These are phyloP conservation scores for Puccinia polysora DNA, from an alignment of 1,284 basidiomycete species.

Conservation along the genomic window DNA sequence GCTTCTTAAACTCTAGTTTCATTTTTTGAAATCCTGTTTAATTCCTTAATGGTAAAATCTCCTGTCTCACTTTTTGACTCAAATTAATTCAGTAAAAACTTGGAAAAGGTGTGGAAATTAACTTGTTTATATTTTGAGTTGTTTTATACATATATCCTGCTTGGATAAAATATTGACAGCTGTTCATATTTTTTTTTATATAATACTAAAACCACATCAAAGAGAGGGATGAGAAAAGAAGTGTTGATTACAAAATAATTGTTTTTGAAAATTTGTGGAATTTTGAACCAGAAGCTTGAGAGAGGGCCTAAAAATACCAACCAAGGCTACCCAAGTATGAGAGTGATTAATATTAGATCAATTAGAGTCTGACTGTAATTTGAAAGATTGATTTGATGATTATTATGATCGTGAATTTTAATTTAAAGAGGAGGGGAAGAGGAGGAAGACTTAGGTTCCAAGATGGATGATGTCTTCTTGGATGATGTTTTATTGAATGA, in stretches of 20 bases:
- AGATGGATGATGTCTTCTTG: too few species aligned
- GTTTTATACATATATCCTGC: slow-evolving; percentile 20
- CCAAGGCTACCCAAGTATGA: not conserved
- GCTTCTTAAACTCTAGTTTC: slow-evolving; percentile 11
- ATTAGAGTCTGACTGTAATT: slow-evolving; percentile 12
- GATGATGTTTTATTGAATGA: too few species aligned
- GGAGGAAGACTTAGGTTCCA: too few species aligned
- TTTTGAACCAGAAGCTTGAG: not conserved
- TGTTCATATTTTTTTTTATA: slow-evolving; percentile 33
- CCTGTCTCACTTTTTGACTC: not conserved
- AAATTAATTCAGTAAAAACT: not conserved
- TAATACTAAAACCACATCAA: too few species aligned
- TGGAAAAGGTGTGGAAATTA: not conserved
- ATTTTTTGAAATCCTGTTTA: not conserved
- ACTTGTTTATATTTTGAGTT: not conserved
- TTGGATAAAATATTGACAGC: slow-evolving; percentile 16
- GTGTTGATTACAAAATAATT: not conserved
- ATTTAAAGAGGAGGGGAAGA: too few species aligned
- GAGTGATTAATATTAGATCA: not conserved
- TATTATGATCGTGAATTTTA: too few species aligned
- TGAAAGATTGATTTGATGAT: slow-evolving; percentile 19
- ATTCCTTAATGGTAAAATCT: too few species aligned
- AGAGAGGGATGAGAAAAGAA: not conserved
- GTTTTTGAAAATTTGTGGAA: not conserved
- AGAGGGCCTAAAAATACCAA: not conserved